Conservation (phyloP, 1,139 yeast genomes). For the Citeromyces siamensis region DNA sequence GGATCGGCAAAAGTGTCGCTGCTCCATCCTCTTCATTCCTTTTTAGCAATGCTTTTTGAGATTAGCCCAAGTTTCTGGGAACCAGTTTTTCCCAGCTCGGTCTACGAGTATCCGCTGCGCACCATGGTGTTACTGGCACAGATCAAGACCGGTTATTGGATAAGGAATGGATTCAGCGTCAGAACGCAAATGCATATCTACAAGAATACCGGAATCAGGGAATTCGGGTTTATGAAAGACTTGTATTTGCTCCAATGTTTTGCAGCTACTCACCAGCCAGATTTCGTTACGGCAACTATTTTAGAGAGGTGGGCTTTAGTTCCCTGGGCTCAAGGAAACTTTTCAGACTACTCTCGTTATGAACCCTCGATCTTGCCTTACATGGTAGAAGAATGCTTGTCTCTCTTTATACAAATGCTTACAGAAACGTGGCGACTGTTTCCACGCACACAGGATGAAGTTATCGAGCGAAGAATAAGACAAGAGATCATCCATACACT, state of each 20-base stretch:
- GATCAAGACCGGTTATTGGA: slow-evolving; percentile 49
- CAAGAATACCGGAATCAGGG: slow-evolving; percentile 71
- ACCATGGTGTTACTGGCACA: slow-evolving; percentile 49
- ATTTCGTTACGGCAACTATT: slow-evolving; percentile 44
- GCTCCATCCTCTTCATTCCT: slow-evolving; percentile 72
- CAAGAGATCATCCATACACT: slow-evolving; percentile 71
- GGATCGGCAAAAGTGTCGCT: slow-evolving; percentile 46
- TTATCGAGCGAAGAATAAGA: slow-evolving; percentile 37
- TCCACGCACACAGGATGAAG: slow-evolving; percentile 35
- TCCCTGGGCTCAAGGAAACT: slow-evolving; percentile 33
- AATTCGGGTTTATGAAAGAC: slow-evolving; percentile 71
- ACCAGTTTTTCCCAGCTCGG: slow-evolving; percentile 12
- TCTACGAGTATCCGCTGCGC: slow-evolving; percentile 69
- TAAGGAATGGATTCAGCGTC: slow-evolving; percentile 59
- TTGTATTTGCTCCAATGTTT: slow-evolving; percentile 60
- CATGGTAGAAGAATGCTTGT: slow-evolving; percentile 72
- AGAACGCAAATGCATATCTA: slow-evolving; percentile 73
- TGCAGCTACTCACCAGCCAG: slow-evolving; percentile 44
- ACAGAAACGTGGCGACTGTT: slow-evolving; percentile 56
- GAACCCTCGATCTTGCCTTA: slow-evolving; percentile 23
- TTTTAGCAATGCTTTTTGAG: slow-evolving; percentile 18
- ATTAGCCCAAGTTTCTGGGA: background rate
- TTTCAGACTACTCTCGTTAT: slow-evolving; percentile 24
- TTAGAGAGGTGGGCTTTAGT: slow-evolving; percentile 57
- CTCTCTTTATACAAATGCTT: slow-evolving; percentile 55